These are phyloP conservation scores for Xylariaceae sp. DNA, from an alignment of 2,329 filamentous ascomycete species.

Conservation along the genomic window DNA sequence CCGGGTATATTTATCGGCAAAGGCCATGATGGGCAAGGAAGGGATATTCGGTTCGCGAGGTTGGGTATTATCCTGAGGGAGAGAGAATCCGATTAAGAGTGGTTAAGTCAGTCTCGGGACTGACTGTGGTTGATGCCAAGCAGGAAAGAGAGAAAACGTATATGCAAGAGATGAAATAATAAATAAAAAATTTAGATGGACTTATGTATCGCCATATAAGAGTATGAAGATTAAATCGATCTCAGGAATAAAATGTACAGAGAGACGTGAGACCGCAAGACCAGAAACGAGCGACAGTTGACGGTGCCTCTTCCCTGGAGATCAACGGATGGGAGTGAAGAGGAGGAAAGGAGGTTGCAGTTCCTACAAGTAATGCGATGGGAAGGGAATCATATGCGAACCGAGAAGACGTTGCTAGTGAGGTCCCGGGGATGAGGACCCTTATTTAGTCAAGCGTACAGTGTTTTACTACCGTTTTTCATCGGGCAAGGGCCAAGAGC, in stretches of 20 bases:
- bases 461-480: background rate
- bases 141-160: background rate
- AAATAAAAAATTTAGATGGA: background rate
- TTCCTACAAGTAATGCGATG: background rate
- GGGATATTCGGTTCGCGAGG: background rate
- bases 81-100: background rate
- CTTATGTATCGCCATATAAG: slow-evolving; percentile 2
- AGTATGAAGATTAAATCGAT: background rate
- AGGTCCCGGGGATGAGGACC: background rate
- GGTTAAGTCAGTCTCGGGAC: background rate
- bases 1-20: slow-evolving; percentile 30
- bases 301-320: background rate
- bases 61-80: background rate
- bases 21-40: slow-evolving; percentile 23
- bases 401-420: background rate
- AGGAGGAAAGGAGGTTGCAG: background rate
- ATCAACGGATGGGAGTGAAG: slow-evolving; percentile 6
- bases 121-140: too few relatives aligned
- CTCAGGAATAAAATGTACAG: background rate
- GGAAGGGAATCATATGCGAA: background rate
- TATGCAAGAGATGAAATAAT: background rate
- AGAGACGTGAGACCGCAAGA: background rate
- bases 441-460: background rate
- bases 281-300: slow-evolving; percentile 8
- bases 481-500: background rate